Evolutionary conservation across 2,329 filamentous ascomycete genomes (phyloP), one percentile per base, ranked within the genome.

Genomic region (Venturia aucupariae): DNA sequence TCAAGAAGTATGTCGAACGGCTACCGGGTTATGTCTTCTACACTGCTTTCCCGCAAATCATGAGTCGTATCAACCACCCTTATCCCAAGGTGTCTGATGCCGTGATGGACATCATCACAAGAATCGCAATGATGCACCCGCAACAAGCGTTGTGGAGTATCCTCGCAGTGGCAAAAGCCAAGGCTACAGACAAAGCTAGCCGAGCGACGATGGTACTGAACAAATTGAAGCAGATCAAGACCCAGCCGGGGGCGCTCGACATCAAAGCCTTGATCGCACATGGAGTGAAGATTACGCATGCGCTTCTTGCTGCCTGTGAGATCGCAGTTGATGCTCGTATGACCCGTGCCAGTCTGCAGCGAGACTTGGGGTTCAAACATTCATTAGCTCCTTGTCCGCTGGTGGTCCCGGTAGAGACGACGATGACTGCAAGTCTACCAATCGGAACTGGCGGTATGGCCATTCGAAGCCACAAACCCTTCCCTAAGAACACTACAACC

Each of bases 141-240:
- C 90, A 90, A 66, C 94, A 99, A 75, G 88, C 92, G 0, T 76
- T 97, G 32, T 99, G 94, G 95, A 90, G 88, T 70, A 78, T 99
- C 42, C 84, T 97, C 63, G 90, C 92, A 10, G 87, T 97, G 55
- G 87, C 92, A 69, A 93, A 93, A 65, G 90, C 90, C 0, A 89
- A 83, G 30, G 44, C 63, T 19, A 48, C 55, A 24, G 46, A 59
- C 60, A 6, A 63, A 19, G 17, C 57, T 32, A 48, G 38, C 22
- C 67, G 61, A 22, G 22, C 61, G 17, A 63, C 69, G 35, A 70
- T 73, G 60, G 67, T 73, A 54, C 69, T 73, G n/a, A 72, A 74
- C 66, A 71, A 70, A 57, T 65, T 72, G 5, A 72, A 82, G 76
- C 82, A 84, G 61, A 78, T 69, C 82, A 81, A 66, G 82, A 80